Evolutionary conservation across 805 yeast genomes (phyloP).

Genomic region (Phaffomyces opuntiae): DNA sequence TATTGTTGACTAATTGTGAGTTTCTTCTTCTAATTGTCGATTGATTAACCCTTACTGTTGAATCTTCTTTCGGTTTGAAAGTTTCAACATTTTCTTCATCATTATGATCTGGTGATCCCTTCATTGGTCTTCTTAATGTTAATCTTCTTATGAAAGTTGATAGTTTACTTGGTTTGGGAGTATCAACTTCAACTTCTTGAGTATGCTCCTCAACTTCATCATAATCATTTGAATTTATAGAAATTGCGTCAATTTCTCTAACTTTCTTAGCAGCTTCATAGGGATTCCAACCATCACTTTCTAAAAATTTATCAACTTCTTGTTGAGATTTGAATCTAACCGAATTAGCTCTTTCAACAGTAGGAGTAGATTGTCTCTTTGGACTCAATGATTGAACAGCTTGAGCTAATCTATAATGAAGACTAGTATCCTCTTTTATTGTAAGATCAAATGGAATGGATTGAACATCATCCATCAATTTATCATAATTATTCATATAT

Average conservation of each 20-base stretch:
- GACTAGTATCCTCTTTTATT: constrained; percentile 5
- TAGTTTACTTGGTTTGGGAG: constrained; percentile 2
- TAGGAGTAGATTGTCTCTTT: not conserved
- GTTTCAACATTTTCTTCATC: not conserved
- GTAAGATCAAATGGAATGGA: constrained; percentile 19
- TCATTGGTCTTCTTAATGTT: constrained; percentile 1
- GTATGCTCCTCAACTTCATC: not conserved
- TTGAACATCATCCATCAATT: constrained; percentile 19
- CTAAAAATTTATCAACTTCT: constrained; percentile 1
- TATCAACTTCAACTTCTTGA: not conserved
- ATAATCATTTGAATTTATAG: constrained; percentile 7
- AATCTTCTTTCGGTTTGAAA: too few species aligned
- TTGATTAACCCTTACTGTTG: too few species aligned
- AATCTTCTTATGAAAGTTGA: constrained; percentile 3
- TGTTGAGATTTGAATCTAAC: constrained; percentile 4
- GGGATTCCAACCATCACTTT: constrained; percentile 15
- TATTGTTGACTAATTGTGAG: not conserved
- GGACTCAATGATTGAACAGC: constrained; percentile 16
- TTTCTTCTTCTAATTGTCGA: too few species aligned
- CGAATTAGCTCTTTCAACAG: constrained; percentile 1
- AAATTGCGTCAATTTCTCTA: constrained; percentile 5
- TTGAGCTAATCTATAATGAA: constrained; percentile 6
- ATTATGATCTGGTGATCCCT: not conserved
- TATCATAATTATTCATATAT: constrained; percentile 18
- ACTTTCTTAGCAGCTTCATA: constrained; percentile 14